These are phyloP conservation scores for Gaertneriomyces sp. DNA, from an alignment of 192 early-diverging fungal species.

Conservation along the genomic window DNA sequence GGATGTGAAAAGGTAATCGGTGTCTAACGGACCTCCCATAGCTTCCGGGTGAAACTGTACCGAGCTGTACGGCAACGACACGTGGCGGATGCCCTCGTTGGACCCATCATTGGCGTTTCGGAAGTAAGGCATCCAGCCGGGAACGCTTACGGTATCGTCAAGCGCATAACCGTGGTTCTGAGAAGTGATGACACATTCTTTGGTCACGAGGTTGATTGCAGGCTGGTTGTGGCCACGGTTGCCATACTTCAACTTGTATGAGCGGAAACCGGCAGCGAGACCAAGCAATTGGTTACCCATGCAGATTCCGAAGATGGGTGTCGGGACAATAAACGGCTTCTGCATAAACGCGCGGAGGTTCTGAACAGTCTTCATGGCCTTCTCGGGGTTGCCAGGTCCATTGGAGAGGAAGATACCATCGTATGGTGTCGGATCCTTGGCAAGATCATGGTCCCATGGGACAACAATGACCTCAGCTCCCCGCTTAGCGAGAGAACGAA, in stretches of 20 bases:
- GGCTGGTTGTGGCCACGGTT: constrained; percentile 98
- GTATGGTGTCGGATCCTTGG: constrained; percentile 51
- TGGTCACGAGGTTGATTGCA: constrained; percentile 69
- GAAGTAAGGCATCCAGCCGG: constrained; percentile 82
- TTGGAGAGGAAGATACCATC: constrained; percentile 93
- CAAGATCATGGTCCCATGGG: constrained; percentile 81
- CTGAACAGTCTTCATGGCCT: constrained; percentile 62
- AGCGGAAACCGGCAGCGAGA: constrained; percentile 79
- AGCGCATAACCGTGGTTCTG: constrained; percentile 93
- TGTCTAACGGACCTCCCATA: constrained; percentile 88
- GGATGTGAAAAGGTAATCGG: constrained; percentile 76
- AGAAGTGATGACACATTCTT: constrained; percentile 85
- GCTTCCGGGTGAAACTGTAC: constrained; percentile 98
- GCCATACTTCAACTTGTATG: constrained; percentile 88
- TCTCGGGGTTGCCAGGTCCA: constrained; percentile 81
- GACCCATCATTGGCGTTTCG: constrained; percentile 94
- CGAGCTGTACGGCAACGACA: constrained; percentile 64
- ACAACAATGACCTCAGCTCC: constrained; percentile 83
- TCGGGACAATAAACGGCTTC: constrained; percentile 45
- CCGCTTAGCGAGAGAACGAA: constrained; percentile 74
- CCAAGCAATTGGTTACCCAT: constrained; percentile 94
- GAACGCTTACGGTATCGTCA: constrained; percentile 63
- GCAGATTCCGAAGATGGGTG: constrained; percentile 95
- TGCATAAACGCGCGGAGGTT: constrained; percentile 61
- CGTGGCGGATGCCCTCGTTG: constrained; percentile 89